Percentiles rank a stretch among this genome's conserved stretches.
Evolutionary conservation across 805 yeast species (phyloP).

Genomic region (Debaryomyces hansenii): DNA sequence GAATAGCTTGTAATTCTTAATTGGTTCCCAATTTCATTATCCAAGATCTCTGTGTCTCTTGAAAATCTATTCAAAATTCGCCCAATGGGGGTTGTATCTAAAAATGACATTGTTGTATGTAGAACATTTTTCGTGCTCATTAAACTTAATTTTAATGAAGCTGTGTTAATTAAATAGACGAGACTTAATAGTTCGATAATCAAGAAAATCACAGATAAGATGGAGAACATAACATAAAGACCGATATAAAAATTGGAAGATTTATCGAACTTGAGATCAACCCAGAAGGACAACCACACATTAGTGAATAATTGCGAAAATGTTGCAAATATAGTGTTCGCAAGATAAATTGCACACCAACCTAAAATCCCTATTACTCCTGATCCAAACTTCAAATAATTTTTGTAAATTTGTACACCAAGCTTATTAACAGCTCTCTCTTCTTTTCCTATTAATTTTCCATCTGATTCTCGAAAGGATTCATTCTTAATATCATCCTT

Average conservation of each 20-base stretch:
- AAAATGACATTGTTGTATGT: constrained; percentile 21
- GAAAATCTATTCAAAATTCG: constrained; percentile 25
- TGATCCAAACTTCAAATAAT: constrained; percentile 13
- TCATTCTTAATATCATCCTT: constrained; percentile 14
- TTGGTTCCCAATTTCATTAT: constrained; percentile 22
- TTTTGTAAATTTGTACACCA: constrained; percentile 10
- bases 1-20: constrained; percentile 26
- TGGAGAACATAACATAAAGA: constrained; percentile 15
- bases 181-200: constrained; percentile 8
- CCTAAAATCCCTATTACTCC: constrained; percentile 7
- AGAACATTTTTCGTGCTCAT: constrained; percentile 14
- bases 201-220: constrained; percentile 13
- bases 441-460: constrained; percentile 13
- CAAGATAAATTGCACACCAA: constrained; percentile 6
- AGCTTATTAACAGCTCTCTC: constrained; percentile 17
- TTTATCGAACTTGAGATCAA: constrained; percentile 10
- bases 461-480: constrained; percentile 2
- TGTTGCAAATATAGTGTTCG: constrained; percentile 7
- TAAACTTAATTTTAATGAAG: constrained; percentile 15
- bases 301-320: constrained; percentile 19
- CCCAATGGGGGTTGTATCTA: constrained; percentile 27
- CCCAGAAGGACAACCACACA: constrained; percentile 26
- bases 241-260: constrained; percentile 14
- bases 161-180: constrained; percentile 12
- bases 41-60: constrained; percentile 23